Percentiles rank a stretch among this genome's conserved stretches.
phyloP scores from a whole-genome alignment of 306 rosid species.

The Gynostemma pentaphyllum region DNA sequence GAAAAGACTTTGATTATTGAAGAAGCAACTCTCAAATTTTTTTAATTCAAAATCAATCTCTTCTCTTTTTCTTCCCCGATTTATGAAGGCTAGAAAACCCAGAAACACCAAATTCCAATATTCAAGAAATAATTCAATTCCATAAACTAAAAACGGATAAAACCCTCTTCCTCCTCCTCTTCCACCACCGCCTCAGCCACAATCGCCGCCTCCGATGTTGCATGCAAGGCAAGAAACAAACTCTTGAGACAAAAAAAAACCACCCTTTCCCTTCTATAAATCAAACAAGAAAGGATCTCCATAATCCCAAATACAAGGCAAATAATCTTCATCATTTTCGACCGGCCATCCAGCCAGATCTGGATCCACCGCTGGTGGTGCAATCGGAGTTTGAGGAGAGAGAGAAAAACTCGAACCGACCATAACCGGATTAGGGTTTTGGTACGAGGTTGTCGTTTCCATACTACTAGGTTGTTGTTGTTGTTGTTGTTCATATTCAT shows the following conservation, averaged over 20 bases:
- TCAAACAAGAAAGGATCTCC: slow-evolving; percentile 60
- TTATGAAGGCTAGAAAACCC: background rate
- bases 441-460: background rate
- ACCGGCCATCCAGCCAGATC: slow-evolving; percentile 62
- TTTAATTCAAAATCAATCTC: background rate
- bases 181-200: background rate
- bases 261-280: too few relatives aligned
- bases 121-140: too few relatives aligned
- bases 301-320: slow-evolving; percentile 62
- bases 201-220: background rate
- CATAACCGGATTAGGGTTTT: slow-evolving; percentile 7
- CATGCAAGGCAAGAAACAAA: slow-evolving; percentile 1
- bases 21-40: background rate
- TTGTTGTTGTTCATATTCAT: too few relatives aligned
- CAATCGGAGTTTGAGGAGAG: slow-evolving; percentile 14
- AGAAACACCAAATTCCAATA: background rate
- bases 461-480: too few relatives aligned
- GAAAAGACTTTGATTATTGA: background rate
- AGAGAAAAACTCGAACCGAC: slow-evolving; percentile 21
- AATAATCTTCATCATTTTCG: slow-evolving; percentile 36
- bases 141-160: too few relatives aligned
- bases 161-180: too few relatives aligned
- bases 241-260: background rate
- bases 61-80: background rate
- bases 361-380: slow-evolving; percentile 22